phyloP scores from a whole-genome alignment of 2,329 filamentous ascomycete genomes.

The Tolypocladium ovalisporum region DNA sequence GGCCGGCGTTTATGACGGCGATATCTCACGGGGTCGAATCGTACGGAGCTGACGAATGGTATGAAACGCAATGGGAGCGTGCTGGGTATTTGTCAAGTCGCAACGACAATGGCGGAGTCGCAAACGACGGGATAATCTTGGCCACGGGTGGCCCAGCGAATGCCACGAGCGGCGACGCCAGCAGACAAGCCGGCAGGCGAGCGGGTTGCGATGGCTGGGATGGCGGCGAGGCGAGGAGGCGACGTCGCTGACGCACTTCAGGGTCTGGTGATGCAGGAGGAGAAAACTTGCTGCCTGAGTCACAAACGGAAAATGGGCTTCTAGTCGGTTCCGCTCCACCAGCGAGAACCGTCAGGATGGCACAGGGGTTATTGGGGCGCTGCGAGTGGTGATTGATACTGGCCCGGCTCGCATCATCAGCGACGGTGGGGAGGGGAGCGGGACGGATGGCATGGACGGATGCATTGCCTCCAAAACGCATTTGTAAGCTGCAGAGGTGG shows the following conservation, averaged over 20 bases:
- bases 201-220: neutral
- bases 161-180: neutral
- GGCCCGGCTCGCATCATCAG: neutral
- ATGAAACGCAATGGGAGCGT: neutral
- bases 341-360: neutral
- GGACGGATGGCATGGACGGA: neutral
- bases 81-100: neutral
- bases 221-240: neutral
- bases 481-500: neutral
- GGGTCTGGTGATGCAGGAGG: slow-evolving; percentile 4
- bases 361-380: neutral
- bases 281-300: slow-evolving; percentile 24
- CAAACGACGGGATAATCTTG: neutral
- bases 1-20: neutral
- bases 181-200: neutral
- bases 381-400: neutral
- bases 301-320: slow-evolving; percentile 16
- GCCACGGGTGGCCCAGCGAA: neutral
- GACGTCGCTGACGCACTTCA: slow-evolving; percentile 1
- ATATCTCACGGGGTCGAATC: neutral
- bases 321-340: slow-evolving; percentile 13
- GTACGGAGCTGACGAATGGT: neutral
- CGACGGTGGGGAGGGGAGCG: neutral
- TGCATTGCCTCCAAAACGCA: neutral
- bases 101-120: neutral